Base-by-base conservation (phyloP, 805 yeast genomes). In the Zygotorulaspora sp. region DNA sequence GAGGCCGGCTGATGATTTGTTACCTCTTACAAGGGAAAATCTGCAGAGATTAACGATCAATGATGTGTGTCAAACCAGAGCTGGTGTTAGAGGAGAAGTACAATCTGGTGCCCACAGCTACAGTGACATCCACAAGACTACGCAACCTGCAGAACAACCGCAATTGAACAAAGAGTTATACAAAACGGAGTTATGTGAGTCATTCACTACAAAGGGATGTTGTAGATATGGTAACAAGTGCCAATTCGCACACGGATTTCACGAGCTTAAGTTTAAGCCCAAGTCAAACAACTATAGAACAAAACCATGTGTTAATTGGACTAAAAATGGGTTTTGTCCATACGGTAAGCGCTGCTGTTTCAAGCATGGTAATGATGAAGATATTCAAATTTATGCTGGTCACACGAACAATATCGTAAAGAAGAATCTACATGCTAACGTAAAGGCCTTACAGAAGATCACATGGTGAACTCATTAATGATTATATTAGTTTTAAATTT, bases 141-240 rank as follows among this genome's bases (percentile, higher is more conserved):
- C 43, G 6, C 12, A 25, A 31, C 30, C 20, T 16, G 17, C 26
- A 12, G 36, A 38, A 28, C 33, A 32, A 25, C 42, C 33, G 30
- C 32, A 43, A 25, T 46, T 72, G 38, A 74, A 80, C 58, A 78
- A 84, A 21, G 82, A 76, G 48, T 70, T 88, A 26, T 88, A 86
- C 74, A 88, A 88, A 65, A 89, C 97, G 0, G 97, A 88, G 62
- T 70, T 89, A 39, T 88, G 97, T 62, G 82, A 80, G 26, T 80
- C 89, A 17, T 88, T 72, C 58, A 75, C 78, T 55, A 77, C 75
- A 51, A 73, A 77, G 47, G 83, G 84, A 16, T 54, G 61, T 35
- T 88, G 97, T 60, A 95, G 95, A 11, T 88, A 88, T 58, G 95
- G 95, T 2, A 72, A 75, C 48, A 88, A 88, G 66, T 88, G 97